Conservation (phyloP, 306 rosid species). For the Biancaea sappan region DNA sequence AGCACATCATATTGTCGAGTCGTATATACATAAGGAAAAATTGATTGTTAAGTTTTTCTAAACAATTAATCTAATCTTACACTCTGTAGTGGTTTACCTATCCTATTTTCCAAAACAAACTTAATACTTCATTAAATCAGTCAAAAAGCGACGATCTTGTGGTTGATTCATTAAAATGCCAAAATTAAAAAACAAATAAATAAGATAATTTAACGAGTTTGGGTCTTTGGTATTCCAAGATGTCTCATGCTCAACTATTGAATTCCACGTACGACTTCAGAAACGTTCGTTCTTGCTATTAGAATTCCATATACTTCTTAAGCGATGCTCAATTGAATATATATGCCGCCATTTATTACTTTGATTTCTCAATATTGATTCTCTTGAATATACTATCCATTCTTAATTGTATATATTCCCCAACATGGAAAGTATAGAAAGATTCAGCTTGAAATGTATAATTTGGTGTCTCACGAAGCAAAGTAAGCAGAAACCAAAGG, state of each 20-base stretch:
- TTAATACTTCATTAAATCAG: constrained; percentile 20
- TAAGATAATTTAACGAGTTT: neutral
- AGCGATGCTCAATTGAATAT: neutral
- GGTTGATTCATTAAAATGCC: neutral
- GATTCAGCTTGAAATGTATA: constrained; percentile 10
- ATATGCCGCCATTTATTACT: constrained; percentile 24
- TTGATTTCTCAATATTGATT: constrained; percentile 24
- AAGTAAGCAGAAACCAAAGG: no score
- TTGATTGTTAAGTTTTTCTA: no score
- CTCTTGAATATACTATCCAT: neutral
- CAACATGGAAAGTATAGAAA: constrained; percentile 1
- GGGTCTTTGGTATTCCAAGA: neutral
- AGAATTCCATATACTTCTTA: neutral
- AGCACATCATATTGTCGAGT: neutral
- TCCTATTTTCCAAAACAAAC: constrained; percentile 13
- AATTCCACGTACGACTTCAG: neutral
- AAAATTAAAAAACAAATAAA: neutral
- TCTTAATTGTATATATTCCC: neutral
- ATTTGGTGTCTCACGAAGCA: constrained; percentile 6
- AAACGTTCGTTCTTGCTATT: neutral
- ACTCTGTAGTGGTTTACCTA: neutral
- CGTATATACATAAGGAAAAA: neutral
- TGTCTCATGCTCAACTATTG: neutral
- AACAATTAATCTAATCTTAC: no score
- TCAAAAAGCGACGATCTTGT: neutral